Conservation (phyloP, 2,329 filamentous ascomycete genomes). For the Spiromastix sp. region DNA sequence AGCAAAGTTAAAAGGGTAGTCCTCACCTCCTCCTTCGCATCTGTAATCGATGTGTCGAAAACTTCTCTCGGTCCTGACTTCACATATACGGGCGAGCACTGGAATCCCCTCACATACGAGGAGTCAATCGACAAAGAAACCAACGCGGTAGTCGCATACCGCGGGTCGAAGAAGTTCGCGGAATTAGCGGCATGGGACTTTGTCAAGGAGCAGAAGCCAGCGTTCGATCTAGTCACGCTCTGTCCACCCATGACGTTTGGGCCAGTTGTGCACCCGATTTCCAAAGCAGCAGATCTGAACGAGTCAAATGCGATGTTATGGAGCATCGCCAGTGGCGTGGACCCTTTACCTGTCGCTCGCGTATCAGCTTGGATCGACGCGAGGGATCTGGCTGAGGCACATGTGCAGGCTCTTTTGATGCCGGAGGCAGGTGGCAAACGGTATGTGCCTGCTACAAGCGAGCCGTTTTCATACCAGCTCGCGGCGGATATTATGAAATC, state of each 20-base stretch:
- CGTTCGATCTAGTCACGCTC: conserved; percentile 36
- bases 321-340: conserved; percentile 28
- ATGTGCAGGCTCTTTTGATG: conserved; percentile 33
- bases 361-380: conserved; percentile 40
- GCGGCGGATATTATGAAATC: conserved; percentile 35
- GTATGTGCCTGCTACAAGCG: conserved; percentile 31
- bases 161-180: conserved; percentile 23
- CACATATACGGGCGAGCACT: conserved; percentile 19
- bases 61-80: conserved; percentile 7
- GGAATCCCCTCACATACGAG: conserved; percentile 24
- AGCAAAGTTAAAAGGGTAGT: conserved; percentile 17
- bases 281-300: conserved; percentile 27
- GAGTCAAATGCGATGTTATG: conserved; percentile 35
- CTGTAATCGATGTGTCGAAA: conserved; percentile 14
- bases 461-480: conserved; percentile 38
- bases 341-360: conserved; percentile 27
- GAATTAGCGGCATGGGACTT: conserved; percentile 23
- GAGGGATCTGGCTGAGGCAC: conserved; percentile 36
- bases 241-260: conserved; percentile 40
- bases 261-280: conserved; percentile 27
- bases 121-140: conserved; percentile 12
- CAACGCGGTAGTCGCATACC: conserved; percentile 19
- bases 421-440: conserved; percentile 29
- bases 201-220: conserved; percentile 23
- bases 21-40: conserved; percentile 22